Evolutionary conservation across 306 rosid genomes (phyloP), one percentile per base, ranked within the genome.

Genomic region (Fagus sylvatica): DNA sequence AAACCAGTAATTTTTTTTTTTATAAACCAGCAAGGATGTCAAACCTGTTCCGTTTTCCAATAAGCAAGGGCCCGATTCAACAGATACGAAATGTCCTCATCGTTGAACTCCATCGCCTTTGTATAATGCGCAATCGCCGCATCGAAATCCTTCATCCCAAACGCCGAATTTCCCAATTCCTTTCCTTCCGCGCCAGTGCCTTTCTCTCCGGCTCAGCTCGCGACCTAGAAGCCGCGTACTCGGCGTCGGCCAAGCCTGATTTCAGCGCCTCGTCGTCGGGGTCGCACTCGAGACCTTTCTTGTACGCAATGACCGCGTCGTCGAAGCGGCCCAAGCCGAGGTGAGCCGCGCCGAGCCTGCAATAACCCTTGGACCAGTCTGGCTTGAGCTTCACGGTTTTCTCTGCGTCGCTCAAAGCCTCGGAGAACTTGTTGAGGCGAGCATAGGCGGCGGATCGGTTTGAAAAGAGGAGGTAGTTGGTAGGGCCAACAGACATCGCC

Each of bases 401-500:
- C 71, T 87, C 68, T 15, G 99, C 99, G 49, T 95, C 99, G 22
- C 81, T 7, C 67, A 95, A 67, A 54, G 99, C 98, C 3, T 93
- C 96, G 4, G 83, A 12, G 90, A 87, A 85, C 1, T 81, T 82
- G 11, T 87, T 69, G 54, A 93, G 96, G 30, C 90, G 87, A 9
- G 99, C 98, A 65, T 92, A 84, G 3, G 99, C 79, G 53, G 98
- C 99, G 57, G 99, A 95, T 88, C 97, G 96, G 82, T 95, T 93
- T n/a, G 99, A 95, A 76, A 86, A 95, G 66, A 95, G 96, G 51
- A 95, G 98, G 42, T 95, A 97, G 81, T 95, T 95, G 54, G 65
- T 16, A 0, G 99, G 96, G 40, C 96, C 68, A 0, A 95, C 84
- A 32, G 81, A 73, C 46, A 93, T 91, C 39, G 97, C 99, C 5